Percentiles rank a stretch among this genome's conserved stretches.
These are phyloP conservation scores for Pyrenochaeta sp. DNA, from an alignment of 2,329 filamentous ascomycete genomes.

Conservation along the genomic window DNA sequence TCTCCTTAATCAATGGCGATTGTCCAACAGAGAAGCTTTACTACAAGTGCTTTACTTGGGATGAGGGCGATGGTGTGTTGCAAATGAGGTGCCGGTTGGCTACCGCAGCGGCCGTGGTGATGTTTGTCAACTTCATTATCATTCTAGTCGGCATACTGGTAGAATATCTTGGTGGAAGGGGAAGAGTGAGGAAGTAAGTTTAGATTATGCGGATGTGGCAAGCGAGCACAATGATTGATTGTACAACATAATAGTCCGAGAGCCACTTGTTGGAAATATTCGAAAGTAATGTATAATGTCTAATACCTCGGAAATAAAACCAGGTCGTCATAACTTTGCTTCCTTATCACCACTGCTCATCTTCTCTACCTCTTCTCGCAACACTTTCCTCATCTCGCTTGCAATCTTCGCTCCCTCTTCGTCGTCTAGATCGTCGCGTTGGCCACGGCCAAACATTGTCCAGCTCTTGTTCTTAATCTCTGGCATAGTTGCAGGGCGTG, in stretches of 20 bases:
- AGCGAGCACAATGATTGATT: not conserved
- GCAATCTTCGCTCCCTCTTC: conserved; percentile 73
- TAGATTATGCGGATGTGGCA: not conserved
- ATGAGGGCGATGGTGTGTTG: not conserved
- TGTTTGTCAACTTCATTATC: not conserved
- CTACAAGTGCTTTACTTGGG: not conserved
- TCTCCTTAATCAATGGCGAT: conserved; percentile 1
- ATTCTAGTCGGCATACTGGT: not conserved
- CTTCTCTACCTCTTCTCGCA: conserved; percentile 49
- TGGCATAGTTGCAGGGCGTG: conserved; percentile 67
- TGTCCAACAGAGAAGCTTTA: not conserved
- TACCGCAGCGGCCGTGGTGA: not conserved
- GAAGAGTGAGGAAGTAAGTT: not conserved
- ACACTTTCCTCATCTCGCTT: conserved; percentile 54
- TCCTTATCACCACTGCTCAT: conserved; percentile 11
- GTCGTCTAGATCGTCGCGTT: conserved; percentile 77
- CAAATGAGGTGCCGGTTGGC: not conserved
- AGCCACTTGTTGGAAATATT: not conserved
- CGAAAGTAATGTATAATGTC: not conserved
- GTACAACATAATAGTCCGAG: not conserved
- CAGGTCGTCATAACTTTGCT: conserved; percentile 11
- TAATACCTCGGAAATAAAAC: not conserved
- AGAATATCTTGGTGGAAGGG: not conserved
- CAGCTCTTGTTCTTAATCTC: conserved; percentile 70
- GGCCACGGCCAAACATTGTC: conserved; percentile 82